Percentiles rank a stretch among this genome's conserved stretches.
Evolutionary conservation across 2,329 filamentous ascomycete genomes (phyloP).

Genomic region (Emergomyces orientalis): DNA sequence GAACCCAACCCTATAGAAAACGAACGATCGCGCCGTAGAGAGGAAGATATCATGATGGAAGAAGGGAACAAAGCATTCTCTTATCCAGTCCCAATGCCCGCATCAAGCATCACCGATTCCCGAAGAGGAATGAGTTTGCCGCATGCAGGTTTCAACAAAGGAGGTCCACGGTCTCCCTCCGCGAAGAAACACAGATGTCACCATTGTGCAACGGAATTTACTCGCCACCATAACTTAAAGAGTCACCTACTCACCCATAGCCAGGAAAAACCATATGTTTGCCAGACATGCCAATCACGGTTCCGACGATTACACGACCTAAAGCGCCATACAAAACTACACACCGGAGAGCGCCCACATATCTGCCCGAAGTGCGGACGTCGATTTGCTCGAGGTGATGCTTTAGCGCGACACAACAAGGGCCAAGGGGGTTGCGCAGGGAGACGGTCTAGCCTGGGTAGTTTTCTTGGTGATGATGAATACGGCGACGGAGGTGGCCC

Average conservation of each 20-base stretch:
- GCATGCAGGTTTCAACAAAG: slow-evolving; percentile 46
- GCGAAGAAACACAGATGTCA: slow-evolving; percentile 93
- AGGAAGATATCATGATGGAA: slow-evolving; percentile 29
- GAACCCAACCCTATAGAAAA: slow-evolving; percentile 36
- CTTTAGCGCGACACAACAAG: slow-evolving; percentile 87
- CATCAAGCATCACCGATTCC: slow-evolving; percentile 41
- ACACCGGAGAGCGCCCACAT: slow-evolving; percentile 92
- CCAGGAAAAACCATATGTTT: slow-evolving; percentile 95
- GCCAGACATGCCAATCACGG: slow-evolving; percentile 82
- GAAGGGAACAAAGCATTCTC: slow-evolving; percentile 50
- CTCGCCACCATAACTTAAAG: slow-evolving; percentile 93
- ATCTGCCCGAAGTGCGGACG: slow-evolving; percentile 90
- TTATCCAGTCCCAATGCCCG: slow-evolving; percentile 51
- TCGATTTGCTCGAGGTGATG: slow-evolving; percentile 91
- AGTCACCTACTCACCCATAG: slow-evolving; percentile 95
- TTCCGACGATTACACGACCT: slow-evolving; percentile 90
- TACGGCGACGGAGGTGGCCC: slow-evolving; percentile 40
- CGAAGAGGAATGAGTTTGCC: slow-evolving; percentile 52
- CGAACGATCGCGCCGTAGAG: slow-evolving; percentile 31
- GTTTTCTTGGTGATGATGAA: slow-evolving; percentile 72
- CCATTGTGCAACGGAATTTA: slow-evolving; percentile 94
- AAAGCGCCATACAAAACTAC: slow-evolving; percentile 91
- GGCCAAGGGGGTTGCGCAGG: slow-evolving; percentile 92
- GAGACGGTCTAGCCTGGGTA: slow-evolving; percentile 73
- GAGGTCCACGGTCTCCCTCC: slow-evolving; percentile 58